Conservation (phyloP, 164 flowering plant genomes). For the Magnolia changhungtana region DNA sequence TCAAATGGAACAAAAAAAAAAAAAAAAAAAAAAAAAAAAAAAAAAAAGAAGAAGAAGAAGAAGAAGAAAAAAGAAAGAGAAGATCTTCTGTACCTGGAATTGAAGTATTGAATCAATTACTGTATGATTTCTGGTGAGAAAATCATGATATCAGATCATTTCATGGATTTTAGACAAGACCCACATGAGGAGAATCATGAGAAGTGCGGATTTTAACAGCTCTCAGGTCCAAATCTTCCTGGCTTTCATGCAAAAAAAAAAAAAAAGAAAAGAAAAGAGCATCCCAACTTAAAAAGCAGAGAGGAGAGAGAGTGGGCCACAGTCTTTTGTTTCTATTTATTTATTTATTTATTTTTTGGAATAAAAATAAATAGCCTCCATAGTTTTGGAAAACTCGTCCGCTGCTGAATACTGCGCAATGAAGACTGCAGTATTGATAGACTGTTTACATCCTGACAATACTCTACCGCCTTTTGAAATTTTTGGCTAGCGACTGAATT, state of each 20-base stretch:
- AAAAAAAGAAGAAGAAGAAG: no score
- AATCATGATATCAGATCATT: not conserved
- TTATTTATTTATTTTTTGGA: not conserved
- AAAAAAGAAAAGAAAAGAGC: no score
- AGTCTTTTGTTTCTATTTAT: no score
- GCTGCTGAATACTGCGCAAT: no score
- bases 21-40: no score
- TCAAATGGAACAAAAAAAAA: not conserved
- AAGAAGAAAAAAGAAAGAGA: no score
- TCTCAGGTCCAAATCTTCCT: not conserved
- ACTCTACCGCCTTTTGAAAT: no score
- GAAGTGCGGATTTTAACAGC: not conserved
- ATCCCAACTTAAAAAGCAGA: not conserved
- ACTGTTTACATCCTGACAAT: no score
- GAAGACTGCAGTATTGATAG: no score
- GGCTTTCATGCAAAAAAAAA: conserved; percentile 1
- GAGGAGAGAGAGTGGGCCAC: not conserved
- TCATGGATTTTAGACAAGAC: conserved; percentile 5
- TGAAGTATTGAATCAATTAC: not conserved
- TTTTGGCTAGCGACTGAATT: no score
- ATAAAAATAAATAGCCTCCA: not conserved
- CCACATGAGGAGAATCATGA: conserved; percentile 7
- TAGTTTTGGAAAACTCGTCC: no score
- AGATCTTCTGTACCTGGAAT: not conserved
- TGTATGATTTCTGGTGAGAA: not conserved